Base-by-base conservation (phyloP, 2,329 filamentous ascomycete species). In the Teratosphaeria nubilosa region DNA sequence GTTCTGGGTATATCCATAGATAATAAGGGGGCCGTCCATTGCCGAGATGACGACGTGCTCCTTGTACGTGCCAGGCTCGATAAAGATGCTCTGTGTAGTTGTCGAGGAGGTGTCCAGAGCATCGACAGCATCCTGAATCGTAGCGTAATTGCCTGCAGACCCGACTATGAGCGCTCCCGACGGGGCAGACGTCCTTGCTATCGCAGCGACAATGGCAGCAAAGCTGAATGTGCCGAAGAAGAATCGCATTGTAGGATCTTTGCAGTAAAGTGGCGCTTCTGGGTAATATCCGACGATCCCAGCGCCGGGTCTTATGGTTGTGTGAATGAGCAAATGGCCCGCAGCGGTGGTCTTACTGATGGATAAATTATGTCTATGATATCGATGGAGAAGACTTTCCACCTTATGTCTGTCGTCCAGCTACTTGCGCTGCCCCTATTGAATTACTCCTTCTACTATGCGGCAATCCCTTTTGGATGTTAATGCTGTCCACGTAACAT, bases 1-100 rank as follows among this genome's bases (percentile, higher is more conserved):
- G 60, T 81, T 76, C 31, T 72, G 68, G 1, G 85, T 86, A 65
- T 81, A 80, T 20, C 85, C 85, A 65, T 82, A 82, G 59, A 84
- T 77, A 53, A 77, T 80, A 48, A 85, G 72, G 48, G 76, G 70
- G 1, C 78, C 79, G 11, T 71, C 72, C 53, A 80, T 75, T 0
- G 70, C 62, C 2, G 76, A 70, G 51, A 86, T 75, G 63, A 77
- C 78, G 48, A 85, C 81, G 66, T 85, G 83, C 68, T 86, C 83
- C 2, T 71, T 73, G 75, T 86, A 86, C 37, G 80, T 83, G 9
- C 83, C 83, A 25, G 78, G 70, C 64, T 81, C 69, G 69, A 87
- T 81, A 73, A 86, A 87, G 71, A 87, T 83, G 66, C 78, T 81
- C 59, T 84, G 81, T 1, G 75, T 74, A 1, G 71, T 63, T 1